phyloP scores from a whole-genome alignment of 345 rosid genomes.

The Brassica carinata region DNA sequence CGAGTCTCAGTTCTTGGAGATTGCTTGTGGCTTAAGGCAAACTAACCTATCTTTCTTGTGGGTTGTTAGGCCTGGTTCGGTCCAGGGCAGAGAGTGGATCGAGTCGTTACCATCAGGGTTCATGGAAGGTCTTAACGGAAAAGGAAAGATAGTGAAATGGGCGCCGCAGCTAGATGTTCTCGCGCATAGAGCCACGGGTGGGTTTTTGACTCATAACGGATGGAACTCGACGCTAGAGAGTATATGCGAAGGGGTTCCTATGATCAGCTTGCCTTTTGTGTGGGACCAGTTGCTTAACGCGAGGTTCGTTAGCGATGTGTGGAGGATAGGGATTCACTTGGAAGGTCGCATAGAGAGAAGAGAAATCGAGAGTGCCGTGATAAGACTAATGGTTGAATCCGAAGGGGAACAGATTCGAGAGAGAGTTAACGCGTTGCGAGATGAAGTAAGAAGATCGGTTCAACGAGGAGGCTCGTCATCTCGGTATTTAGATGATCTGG shows the following conservation, averaged over 20 bases:
- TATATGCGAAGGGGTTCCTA: constrained; percentile 58
- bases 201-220: constrained; percentile 69
- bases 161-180: constrained; percentile 49
- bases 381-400: constrained; percentile 59
- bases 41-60: constrained; percentile 50
- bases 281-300: constrained; percentile 68
- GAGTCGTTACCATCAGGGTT: constrained; percentile 35
- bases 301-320: constrained; percentile 54
- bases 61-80: constrained; percentile 46
- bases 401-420: constrained; percentile 41
- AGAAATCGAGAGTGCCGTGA: constrained; percentile 55
- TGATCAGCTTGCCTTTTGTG: constrained; percentile 70
- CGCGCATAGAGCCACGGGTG: constrained; percentile 57
- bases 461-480: constrained; percentile 30
- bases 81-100: constrained; percentile 18
- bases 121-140: constrained; percentile 34
- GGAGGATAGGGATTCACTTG: constrained; percentile 73
- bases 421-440: constrained; percentile 16
- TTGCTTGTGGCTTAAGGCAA: constrained; percentile 52
- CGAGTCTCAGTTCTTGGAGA: constrained; percentile 45
- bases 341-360: constrained; percentile 58
- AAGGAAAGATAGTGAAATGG: constrained; percentile 51
- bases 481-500: constrained; percentile 20
- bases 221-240: constrained; percentile 89
- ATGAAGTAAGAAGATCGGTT: constrained; percentile 33